A percentile compares a stretch with the other conserved stretches of the same genome.
Evolutionary conservation across 192 early-diverging fungal species (phyloP).

Genomic region (Podochytrium sp.): DNA sequence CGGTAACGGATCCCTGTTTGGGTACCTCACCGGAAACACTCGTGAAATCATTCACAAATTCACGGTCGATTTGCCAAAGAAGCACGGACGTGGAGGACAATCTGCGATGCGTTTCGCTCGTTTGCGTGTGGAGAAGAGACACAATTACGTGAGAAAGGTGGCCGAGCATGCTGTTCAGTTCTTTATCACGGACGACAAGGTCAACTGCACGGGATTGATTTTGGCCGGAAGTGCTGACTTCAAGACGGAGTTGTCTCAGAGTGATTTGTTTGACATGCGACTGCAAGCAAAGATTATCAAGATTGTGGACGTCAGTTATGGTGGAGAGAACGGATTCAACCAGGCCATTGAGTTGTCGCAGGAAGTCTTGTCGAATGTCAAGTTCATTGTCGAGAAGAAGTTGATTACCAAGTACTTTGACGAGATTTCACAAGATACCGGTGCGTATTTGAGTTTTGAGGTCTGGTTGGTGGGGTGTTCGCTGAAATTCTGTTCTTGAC

Average conservation of each 20-base stretch:
- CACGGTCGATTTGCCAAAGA: conserved; percentile 97
- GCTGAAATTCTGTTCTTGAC: neutral
- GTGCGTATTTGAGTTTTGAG: conserved; percentile 1
- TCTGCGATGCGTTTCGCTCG: conserved; percentile 99
- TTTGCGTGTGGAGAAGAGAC: conserved; percentile 97
- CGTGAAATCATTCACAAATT: conserved; percentile 94
- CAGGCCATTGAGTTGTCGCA: conserved; percentile 93
- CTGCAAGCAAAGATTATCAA: conserved; percentile 87
- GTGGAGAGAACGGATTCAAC: conserved; percentile 99
- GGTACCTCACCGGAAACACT: conserved; percentile 90
- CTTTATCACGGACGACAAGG: conserved; percentile 92
- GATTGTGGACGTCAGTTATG: conserved; percentile 97
- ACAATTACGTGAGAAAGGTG: conserved; percentile 98
- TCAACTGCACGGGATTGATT: conserved; percentile 85
- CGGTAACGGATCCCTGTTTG: conserved; percentile 96
- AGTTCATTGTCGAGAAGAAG: conserved; percentile 99
- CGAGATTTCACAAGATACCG: conserved; percentile 92
- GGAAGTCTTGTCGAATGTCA: conserved; percentile 92
- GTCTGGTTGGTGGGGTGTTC: neutral
- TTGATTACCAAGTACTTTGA: conserved; percentile 95
- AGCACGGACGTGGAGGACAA: conserved; percentile 99
- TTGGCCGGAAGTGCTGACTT: conserved; percentile 99
- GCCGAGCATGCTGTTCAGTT: conserved; percentile 95
- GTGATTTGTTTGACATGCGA: conserved; percentile 95
- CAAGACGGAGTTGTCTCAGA: conserved; percentile 94